phyloP scores from a whole-genome alignment of 257 asterid species.

The Gentiana macrophylla region DNA sequence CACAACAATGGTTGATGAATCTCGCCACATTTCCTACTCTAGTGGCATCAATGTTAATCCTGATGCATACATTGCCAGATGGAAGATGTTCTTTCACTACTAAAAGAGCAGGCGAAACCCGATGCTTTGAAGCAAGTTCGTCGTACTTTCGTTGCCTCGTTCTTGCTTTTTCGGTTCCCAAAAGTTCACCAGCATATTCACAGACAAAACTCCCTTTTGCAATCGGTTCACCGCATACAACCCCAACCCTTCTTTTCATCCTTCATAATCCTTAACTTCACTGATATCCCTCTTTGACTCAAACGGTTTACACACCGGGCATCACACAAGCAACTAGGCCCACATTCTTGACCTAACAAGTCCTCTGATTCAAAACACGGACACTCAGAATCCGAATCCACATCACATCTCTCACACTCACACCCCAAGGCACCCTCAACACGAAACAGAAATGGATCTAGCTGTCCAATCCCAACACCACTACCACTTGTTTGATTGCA shows the following conservation, averaged over 20 bases:
- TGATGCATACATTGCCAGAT: slow-evolving; percentile 52
- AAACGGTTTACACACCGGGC: slow-evolving; percentile 49
- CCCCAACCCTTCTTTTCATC: slow-evolving; percentile 72
- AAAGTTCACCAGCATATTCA: slow-evolving; percentile 87
- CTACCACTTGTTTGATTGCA: slow-evolving; percentile 14
- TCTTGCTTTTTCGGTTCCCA: slow-evolving; percentile 64
- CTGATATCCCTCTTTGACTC: slow-evolving; percentile 50
- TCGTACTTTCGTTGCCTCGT: slow-evolving; percentile 54
- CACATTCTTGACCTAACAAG: slow-evolving; percentile 48
- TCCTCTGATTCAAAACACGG: slow-evolving; percentile 34
- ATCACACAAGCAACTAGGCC: slow-evolving; percentile 61
- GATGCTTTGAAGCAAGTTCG: slow-evolving; percentile 21
- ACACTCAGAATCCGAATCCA: slow-evolving; percentile 19
- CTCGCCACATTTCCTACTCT: slow-evolving; percentile 64
- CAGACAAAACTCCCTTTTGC: slow-evolving; percentile 56
- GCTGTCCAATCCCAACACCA: background rate
- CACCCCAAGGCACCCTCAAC: slow-evolving; percentile 61
- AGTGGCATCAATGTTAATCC: slow-evolving; percentile 88
- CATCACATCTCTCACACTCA: slow-evolving; percentile 37
- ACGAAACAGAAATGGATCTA: slow-evolving; percentile 52
- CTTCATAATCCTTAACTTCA: slow-evolving; percentile 44
- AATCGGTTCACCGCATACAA: slow-evolving; percentile 56
- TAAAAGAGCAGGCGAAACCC: slow-evolving; percentile 49
- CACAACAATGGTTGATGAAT: slow-evolving; percentile 88
- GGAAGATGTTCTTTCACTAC: slow-evolving; percentile 86